These are phyloP conservation scores for Arabidopsis hybrid DNA, from an alignment of 441 rosid species.

Conservation along the genomic window DNA sequence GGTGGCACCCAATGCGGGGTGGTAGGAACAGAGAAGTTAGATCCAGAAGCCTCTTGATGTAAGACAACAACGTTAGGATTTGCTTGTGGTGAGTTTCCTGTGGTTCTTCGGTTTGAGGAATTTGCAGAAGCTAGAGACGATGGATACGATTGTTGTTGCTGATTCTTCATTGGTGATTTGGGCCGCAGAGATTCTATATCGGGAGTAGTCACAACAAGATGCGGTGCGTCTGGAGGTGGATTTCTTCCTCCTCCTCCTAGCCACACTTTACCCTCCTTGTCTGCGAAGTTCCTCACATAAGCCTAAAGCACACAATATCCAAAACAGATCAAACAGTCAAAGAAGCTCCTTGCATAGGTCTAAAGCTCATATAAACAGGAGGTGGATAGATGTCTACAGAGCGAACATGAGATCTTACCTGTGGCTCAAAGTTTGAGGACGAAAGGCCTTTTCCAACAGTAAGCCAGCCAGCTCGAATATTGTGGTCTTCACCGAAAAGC, in stretches of 20 bases:
- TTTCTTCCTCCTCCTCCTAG: conserved; percentile 99
- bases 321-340: conserved; percentile 5
- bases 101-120: conserved; percentile 70
- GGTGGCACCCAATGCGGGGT: conserved; percentile 57
- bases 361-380: neutral
- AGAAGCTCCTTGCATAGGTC: conserved; percentile 7
- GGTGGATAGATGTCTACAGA: conserved; percentile 4
- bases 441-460: conserved; percentile 93
- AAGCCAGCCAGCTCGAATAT: conserved; percentile 95
- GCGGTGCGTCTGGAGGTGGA: conserved; percentile 95
- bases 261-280: conserved; percentile 98
- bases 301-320: conserved; percentile 55
- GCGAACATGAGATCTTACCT: conserved; percentile 54
- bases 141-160: conserved; percentile 77
- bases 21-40: conserved; percentile 72
- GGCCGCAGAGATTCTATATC: conserved; percentile 94
- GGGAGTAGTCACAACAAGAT: conserved; percentile 84
- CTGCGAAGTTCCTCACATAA: conserved; percentile 72
- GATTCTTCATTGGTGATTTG: conserved; percentile 97
- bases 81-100: conserved; percentile 83
- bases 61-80: conserved; percentile 57
- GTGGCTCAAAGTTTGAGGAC: conserved; percentile 84
- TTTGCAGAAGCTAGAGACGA: conserved; percentile 68
- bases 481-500: conserved; percentile 98
- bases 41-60: conserved; percentile 75